phyloP scores from a whole-genome alignment of 805 yeast genomes.

The Ogataea trehaloabstinens region DNA sequence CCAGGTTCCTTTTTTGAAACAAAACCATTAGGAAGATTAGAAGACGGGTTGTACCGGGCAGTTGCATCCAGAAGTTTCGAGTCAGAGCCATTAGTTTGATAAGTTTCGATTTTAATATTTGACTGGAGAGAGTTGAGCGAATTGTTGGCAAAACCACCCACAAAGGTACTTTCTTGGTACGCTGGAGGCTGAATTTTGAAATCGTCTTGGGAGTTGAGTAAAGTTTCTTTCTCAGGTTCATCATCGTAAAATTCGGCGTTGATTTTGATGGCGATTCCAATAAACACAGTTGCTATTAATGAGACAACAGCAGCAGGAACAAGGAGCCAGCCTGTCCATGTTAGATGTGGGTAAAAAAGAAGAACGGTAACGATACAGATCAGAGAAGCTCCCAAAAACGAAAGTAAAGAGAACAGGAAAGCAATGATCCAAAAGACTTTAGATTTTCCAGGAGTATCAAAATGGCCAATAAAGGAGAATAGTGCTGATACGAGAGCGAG shows the following conservation, averaged over 20 bases:
- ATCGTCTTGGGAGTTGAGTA: slow-evolving; percentile 11
- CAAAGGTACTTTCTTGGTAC: slow-evolving; percentile 6
- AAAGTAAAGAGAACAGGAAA: slow-evolving; percentile 43
- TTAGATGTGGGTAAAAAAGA: slow-evolving; percentile 60
- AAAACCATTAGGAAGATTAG: slow-evolving; percentile 6
- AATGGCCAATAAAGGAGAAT: slow-evolving; percentile 35
- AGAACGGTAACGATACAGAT: slow-evolving; percentile 54
- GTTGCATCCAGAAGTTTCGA: slow-evolving; percentile 8
- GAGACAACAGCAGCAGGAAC: slow-evolving; percentile 63
- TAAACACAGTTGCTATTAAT: slow-evolving; percentile 49
- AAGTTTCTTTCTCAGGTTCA: slow-evolving; percentile 12
- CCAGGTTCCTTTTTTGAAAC: slow-evolving; percentile 6
- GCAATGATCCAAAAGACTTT: slow-evolving; percentile 38
- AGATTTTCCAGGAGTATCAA: slow-evolving; percentile 16
- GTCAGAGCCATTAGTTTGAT: slow-evolving; percentile 9
- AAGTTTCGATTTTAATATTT: slow-evolving; percentile 5
- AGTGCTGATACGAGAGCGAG: slow-evolving; percentile 48
- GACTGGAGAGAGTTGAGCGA: slow-evolving; percentile 8
- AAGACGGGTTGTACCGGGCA: slow-evolving; percentile 5
- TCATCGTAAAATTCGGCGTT: slow-evolving; percentile 13
- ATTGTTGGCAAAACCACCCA: slow-evolving; percentile 9
- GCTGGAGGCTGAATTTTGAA: slow-evolving; percentile 17
- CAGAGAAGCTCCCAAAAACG: slow-evolving; percentile 54
- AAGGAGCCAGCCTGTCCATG: slow-evolving; percentile 73
- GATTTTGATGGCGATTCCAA: slow-evolving; percentile 37